Evolutionary conservation across 148 eudicot species (phyloP), one percentile per base, ranked within the genome.

Genomic region (Amaranthus palmeri): DNA sequence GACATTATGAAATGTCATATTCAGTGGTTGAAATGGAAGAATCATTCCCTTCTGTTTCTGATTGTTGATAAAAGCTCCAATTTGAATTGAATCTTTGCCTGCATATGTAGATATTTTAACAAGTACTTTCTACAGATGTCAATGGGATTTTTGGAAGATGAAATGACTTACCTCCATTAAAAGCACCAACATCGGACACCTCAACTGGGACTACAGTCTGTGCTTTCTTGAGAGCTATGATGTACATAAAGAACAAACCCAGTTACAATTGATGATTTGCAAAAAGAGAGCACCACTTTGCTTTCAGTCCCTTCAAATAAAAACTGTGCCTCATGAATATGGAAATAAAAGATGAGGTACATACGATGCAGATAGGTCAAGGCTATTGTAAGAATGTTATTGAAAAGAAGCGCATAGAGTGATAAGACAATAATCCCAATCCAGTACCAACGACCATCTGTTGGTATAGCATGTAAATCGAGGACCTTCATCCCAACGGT

Each of bases 1-100:
- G 74, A 93, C 86, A 65, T 91, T 84, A 78, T 89, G 88, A 73
- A 93, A 93, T 67, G 97, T 88, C 91, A 93, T 89, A 47, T 86
- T 78, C 62, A 93, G 71, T 50, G 97, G 96, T 81, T 86, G 77
- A 84, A 93, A 93, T 67, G 98, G 97, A 46, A 93, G 98, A 83
- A 89, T 89, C 98, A 93, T 93, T 72, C 98, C 97, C 72, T 73
- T 88, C 74, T 73, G 85, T 75, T 72, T 83, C n/a, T 46, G 74
- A 47, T n/a, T 61, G n/a, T 17, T 70, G 45, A 52, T 68, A 9
- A 80, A 51, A 43, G 49, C 56, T 60, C 67, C 69, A 25, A n/a
- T 50, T 61, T 53, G 72, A 50, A 36, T 45, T 66, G 49, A 54
- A 68, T 74, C 54, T 18, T 54, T 44, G 48, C 76, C 89, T 85